Evolutionary conservation across 108 stramenopile species (phyloP), one percentile per base, ranked within the genome.

Genomic region (Stephanodiscus triporus): DNA sequence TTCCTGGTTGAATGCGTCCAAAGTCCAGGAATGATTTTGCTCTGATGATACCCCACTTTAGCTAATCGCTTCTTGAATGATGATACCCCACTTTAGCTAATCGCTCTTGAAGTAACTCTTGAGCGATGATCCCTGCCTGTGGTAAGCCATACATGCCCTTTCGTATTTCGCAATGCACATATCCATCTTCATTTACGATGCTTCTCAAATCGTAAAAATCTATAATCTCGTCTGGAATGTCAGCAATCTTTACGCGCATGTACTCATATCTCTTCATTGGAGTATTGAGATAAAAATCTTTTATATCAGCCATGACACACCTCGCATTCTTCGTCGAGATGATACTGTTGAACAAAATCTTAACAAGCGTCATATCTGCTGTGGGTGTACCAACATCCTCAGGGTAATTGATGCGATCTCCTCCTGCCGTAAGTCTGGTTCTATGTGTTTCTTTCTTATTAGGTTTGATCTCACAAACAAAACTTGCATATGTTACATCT

Each of bases 71-170:
- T 34, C 32, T 4, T 34, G 2, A 4, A 5, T 5, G 4, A 34
- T 4, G 5, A n/a, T n/a, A n/a, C n/a, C n/a, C n/a, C n/a, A n/a
- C n/a, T n/a, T n/a, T n/a, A n/a, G n/a, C n/a, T n/a, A n/a, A n/a
- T n/a, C n/a, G n/a, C n/a, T n/a, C n/a, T n/a, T n/a, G n/a, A n/a
- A n/a, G n/a, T n/a, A n/a, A n/a, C n/a, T n/a, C n/a, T n/a, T n/a
- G n/a, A n/a, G n/a, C n/a, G n/a, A n/a, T n/a, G n/a, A 34, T 2
- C 5, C 32, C 32, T 34, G 32, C 2, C 5, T 34, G 32, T 34
- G 32, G 61, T 1, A 85, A 72, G 1, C 85, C 81, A 32, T 82
- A 86, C 85, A 86, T 86, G 2, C 85, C 85, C 43, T 70, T 69
- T 6, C 24, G 2, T 14, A 80, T 66, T 63, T 66, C 68, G 20